phyloP scores from a whole-genome alignment of 176 grass and related monocot genomes.

The Cenchrus purpureus region DNA sequence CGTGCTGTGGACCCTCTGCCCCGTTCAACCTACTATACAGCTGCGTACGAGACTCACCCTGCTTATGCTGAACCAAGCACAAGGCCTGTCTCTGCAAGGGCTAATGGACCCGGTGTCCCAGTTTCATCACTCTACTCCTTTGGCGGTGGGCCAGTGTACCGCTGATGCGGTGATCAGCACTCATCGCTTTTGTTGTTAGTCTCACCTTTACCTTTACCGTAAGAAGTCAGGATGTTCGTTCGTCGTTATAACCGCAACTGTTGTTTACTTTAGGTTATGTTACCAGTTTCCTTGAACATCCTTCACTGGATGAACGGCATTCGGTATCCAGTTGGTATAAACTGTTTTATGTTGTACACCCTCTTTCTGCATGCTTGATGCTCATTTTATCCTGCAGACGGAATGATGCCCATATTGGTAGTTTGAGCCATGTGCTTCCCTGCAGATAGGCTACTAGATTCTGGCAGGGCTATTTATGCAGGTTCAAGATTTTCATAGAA shows the following conservation, averaged over 20 bases:
- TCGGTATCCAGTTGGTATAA: neutral
- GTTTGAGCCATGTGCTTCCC: neutral
- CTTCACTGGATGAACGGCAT: conserved; percentile 15
- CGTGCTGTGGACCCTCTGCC: conserved; percentile 23
- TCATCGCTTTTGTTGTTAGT: conserved; percentile 6
- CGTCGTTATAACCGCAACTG: neutral
- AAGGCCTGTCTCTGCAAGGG: conserved; percentile 38
- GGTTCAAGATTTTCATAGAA: too few species aligned
- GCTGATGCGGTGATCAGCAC: conserved; percentile 33
- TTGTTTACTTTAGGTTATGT: neutral
- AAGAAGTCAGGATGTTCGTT: conserved; percentile 32
- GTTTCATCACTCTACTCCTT: conserved; percentile 60
- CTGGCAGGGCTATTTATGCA: neutral
- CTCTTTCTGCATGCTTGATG: neutral
- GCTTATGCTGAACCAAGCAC: conserved; percentile 44
- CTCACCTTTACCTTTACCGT: neutral
- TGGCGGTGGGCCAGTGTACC: conserved; percentile 46
- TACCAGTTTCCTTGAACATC: neutral
- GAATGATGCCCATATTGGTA: neutral
- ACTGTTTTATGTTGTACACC: neutral
- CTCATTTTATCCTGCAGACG: conserved; percentile 6
- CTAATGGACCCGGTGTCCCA: conserved; percentile 4
- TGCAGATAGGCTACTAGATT: neutral
- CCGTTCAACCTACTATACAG: conserved; percentile 3
- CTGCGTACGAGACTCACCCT: conserved; percentile 43